Evolutionary conservation across 2,329 filamentous ascomycete genomes (phyloP), one percentile per base, ranked within the genome.

Genomic region (Ophiostoma pallidulum): DNA sequence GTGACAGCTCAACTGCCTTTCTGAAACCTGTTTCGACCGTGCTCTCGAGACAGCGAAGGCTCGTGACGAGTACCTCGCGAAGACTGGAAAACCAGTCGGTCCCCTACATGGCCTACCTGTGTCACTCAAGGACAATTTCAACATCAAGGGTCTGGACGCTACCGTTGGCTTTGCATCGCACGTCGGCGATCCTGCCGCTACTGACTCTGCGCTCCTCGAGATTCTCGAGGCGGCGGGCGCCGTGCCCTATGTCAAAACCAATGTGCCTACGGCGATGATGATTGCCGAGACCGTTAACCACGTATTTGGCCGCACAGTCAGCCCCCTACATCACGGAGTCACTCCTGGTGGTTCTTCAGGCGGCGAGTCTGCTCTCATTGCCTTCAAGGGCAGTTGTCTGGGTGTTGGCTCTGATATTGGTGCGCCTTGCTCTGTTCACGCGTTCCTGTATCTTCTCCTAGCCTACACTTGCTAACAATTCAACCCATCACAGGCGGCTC

Each of bases 41-140:
- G 78, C 75, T 4, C 56, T 81, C 3, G 50, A 59, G 2, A 68
- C 64, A 2, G 78, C 78, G 0, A 60, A 59, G 31, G 56, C 62
- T 3, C 63, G 74, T 2, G 79, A 83, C 55, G 64, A 65, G n/a
- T 62, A 77, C 50, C 54, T 77, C 2, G 61, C 63, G n/a, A 56
- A 56, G 28, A 72, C 70, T 1, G 69, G 73, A 9, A 63, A 73
- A 32, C 62, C 67, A 0, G 19, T 68, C 1, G 84, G 84, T 0
- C 81, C 82, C 2, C 69, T 88, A 2, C 83, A 87, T 60, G 84
- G 60, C 50, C 66, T 83, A 1, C 79, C 79, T 3, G 62, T 82
- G 26, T 79, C 80, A 0, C 70, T 88, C 40, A 88, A 88, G 57
- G 83, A 87, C 63, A 80, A 82, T 57, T 82, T 86, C 67, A 74